Base-by-base conservation (phyloP, 2,329 filamentous ascomycete species). In the Fusarium guadeloupense region DNA sequence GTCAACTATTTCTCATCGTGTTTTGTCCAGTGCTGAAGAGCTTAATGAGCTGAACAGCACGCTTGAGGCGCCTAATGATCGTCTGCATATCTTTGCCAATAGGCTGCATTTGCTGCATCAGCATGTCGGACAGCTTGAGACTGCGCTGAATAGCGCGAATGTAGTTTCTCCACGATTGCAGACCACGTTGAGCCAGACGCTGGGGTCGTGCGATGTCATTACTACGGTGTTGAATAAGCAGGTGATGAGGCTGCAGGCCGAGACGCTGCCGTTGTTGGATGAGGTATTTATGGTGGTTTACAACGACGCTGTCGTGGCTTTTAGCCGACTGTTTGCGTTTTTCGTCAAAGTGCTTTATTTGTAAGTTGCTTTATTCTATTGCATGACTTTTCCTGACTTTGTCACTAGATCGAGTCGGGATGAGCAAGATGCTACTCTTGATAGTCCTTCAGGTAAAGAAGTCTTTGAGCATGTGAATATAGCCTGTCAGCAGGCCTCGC, bases 151-250 rank as follows among this genome's bases (percentile, higher is more conserved):
- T 16, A 43, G 42, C 6, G 63, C 72, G 0, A 43, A 59, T 1
- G 62, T 47, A 21, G 70, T 77, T 38, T 76, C 75, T 5, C 51
- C 53, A n/a, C 54, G 52, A 5, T 34, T 76, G 31, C 75, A 76
- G 43, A 64, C 59, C 0, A 60, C 67, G 9, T 46, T 76, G 20
- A 67, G 64, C 44, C 61, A 67, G 12, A 68, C 62, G 9, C 57
- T 77, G 2, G 56, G 54, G 19, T 66, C 60, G 6, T 76, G 75
- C 40, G 72, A 75, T 54, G 62, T 53, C 5, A 59, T 67, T 5
- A 59, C 64, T 17, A 74, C 71, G 2, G 64, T 64, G 14, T 41
- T 76, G 31, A 70, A 71, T 34, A 76, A 76, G 58, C 75, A 77
- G 66, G 45, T 74, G 1, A 70, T 73, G 68, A 67, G 73, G 5